A percentile compares a stretch with the other conserved stretches of the same genome.
Conservation (phyloP, 1,139 yeast species). For the Debaryomyces subglobosus region DNA sequence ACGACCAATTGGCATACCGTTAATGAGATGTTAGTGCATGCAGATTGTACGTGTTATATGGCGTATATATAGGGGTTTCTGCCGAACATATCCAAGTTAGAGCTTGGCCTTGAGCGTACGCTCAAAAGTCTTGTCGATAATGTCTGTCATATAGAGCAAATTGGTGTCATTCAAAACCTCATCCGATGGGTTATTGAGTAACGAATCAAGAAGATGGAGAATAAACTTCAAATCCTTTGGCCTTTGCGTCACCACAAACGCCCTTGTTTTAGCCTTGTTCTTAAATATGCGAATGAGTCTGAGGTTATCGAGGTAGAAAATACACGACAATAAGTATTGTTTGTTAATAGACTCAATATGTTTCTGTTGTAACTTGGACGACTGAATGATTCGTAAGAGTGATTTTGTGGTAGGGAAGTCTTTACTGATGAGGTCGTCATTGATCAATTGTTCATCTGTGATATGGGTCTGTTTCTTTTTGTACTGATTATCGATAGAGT, state of each 20-base stretch:
- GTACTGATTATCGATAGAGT: slow-evolving; percentile 17
- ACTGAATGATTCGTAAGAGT: slow-evolving; percentile 36
- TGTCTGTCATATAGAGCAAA: slow-evolving; percentile 41
- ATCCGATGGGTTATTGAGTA: slow-evolving; percentile 18
- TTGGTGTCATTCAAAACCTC: slow-evolving; percentile 22
- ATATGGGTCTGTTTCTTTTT: slow-evolving; percentile 15
- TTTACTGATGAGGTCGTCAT: slow-evolving; percentile 28
- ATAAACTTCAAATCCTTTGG: slow-evolving; percentile 34
- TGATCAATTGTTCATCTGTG: slow-evolving; percentile 22
- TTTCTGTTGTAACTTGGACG: slow-evolving; percentile 17
- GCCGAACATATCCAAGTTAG: neutral
- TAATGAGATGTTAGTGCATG: neutral
- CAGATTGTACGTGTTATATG: too few species aligned
- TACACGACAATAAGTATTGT: slow-evolving; percentile 46
- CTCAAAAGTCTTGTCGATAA: slow-evolving; percentile 39
- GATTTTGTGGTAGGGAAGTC: slow-evolving; percentile 45
- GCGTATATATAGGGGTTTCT: too few species aligned
- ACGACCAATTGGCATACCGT: neutral
- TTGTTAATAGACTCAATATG: slow-evolving; percentile 44
- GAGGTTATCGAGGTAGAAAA: slow-evolving; percentile 44
- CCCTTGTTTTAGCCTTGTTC: slow-evolving; percentile 47
- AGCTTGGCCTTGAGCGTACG: slow-evolving; percentile 11
- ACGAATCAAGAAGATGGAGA: slow-evolving; percentile 28
- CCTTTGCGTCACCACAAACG: slow-evolving; percentile 40
- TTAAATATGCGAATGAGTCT: slow-evolving; percentile 41